Conservation (phyloP, 768 basidiomycete species). For the Tulasnella sp. region DNA sequence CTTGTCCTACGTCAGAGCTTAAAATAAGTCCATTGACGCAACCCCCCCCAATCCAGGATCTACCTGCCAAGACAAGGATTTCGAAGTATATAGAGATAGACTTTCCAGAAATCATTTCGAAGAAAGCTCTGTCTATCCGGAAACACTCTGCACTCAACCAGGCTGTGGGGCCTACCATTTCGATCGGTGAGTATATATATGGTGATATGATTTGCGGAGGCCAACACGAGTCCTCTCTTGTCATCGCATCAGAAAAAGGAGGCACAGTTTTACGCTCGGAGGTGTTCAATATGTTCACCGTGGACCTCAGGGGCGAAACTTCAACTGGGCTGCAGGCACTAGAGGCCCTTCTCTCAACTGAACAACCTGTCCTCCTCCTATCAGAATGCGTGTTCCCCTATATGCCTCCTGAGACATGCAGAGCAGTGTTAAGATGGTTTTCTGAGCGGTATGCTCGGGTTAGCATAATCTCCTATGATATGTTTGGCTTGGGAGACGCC, state of each 20-base stretch:
- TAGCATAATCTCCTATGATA: constrained; percentile 78
- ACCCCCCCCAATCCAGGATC: constrained; percentile 54
- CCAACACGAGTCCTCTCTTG: neutral
- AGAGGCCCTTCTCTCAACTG: constrained; percentile 40
- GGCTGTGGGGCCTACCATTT: constrained; percentile 53
- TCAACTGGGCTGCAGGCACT: constrained; percentile 52
- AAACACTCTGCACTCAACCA: constrained; percentile 63
- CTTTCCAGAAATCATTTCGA: constrained; percentile 80
- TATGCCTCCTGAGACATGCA: constrained; percentile 65
- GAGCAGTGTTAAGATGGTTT: constrained; percentile 74
- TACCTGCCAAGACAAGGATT: constrained; percentile 55
- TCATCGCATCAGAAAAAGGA: constrained; percentile 55
- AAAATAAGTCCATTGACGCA: neutral
- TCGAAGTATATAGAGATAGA: constrained; percentile 84
- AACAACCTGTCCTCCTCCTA: constrained; percentile 76
- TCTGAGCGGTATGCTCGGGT: constrained; percentile 58
- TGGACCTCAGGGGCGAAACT: constrained; percentile 71
- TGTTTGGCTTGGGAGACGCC: constrained; percentile 83
- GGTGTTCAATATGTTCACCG: constrained; percentile 73
- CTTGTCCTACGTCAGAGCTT: neutral
- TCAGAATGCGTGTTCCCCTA: constrained; percentile 96
- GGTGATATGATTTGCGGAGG: neutral
- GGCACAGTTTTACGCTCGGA: constrained; percentile 61
- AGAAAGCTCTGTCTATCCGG: constrained; percentile 79
- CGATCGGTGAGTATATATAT: constrained; percentile 38